Percentiles rank a stretch among this genome's conserved stretches.
These are phyloP conservation scores for Teratosphaeria epicoccoides DNA, from an alignment of 2,329 filamentous ascomycete genomes.

Conservation along the genomic window DNA sequence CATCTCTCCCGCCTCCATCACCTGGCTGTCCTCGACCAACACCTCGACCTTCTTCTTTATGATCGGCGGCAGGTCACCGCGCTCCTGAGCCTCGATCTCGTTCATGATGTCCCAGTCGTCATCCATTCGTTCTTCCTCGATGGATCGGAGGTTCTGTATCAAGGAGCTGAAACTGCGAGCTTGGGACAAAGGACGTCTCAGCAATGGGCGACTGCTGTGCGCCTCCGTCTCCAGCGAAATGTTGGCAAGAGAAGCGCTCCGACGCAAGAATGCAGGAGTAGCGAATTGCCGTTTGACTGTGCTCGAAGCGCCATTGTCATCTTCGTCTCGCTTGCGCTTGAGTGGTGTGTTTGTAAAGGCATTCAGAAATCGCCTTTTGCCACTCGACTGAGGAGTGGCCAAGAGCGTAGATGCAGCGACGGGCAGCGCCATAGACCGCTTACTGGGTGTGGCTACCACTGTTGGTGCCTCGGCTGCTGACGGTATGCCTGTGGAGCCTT, in stretches of 20 bases:
- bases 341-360: slow-evolving; percentile 54
- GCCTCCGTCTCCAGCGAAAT: slow-evolving; percentile 49
- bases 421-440: slow-evolving; percentile 7
- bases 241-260: slow-evolving; percentile 39
- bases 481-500: slow-evolving; percentile 5
- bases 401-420: slow-evolving; percentile 10
- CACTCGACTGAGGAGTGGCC: slow-evolving; percentile 42
- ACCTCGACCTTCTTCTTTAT: slow-evolving; percentile 19
- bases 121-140: slow-evolving; percentile 59
- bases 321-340: slow-evolving; percentile 33
- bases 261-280: slow-evolving; percentile 60
- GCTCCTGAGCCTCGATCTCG: slow-evolving; percentile 51
- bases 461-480: neutral
- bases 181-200: slow-evolving; percentile 32
- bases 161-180: slow-evolving; percentile 63
- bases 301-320: slow-evolving; percentile 20
- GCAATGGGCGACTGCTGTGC: slow-evolving; percentile 27
- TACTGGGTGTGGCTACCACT: slow-evolving; percentile 28
- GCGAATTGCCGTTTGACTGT: slow-evolving; percentile 37
- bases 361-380: slow-evolving; percentile 52
- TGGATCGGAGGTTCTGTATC: slow-evolving; percentile 57
- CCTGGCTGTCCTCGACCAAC: slow-evolving; percentile 35
- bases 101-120: slow-evolving; percentile 64
- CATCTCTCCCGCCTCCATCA: slow-evolving; percentile 24
- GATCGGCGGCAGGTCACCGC: slow-evolving; percentile 3